These are phyloP conservation scores for Fusarium denticulatum DNA, from an alignment of 2,329 filamentous ascomycete species.

Conservation along the genomic window DNA sequence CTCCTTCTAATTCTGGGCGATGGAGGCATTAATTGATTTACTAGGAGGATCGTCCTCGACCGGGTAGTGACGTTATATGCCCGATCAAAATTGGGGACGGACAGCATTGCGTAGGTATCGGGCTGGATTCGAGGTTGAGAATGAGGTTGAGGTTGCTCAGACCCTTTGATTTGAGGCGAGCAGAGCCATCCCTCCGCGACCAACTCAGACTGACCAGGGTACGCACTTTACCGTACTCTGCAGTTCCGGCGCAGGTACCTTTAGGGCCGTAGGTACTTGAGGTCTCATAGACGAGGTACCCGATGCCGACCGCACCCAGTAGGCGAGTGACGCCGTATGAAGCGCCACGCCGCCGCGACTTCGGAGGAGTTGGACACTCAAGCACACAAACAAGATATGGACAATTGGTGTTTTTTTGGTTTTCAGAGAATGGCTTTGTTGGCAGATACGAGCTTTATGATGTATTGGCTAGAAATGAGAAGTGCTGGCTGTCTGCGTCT, in stretches of 20 bases:
- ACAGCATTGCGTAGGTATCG: background rate
- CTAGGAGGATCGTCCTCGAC: background rate
- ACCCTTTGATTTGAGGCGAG: slow-evolving; percentile 19
- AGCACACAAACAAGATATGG: background rate
- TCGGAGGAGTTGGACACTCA: slow-evolving; percentile 17
- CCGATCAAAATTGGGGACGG: slow-evolving; percentile 11
- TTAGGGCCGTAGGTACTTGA: slow-evolving; percentile 24
- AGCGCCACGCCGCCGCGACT: slow-evolving; percentile 42
- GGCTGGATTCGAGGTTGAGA: slow-evolving; percentile 19
- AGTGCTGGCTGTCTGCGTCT: background rate
- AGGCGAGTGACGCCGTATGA: slow-evolving; percentile 40
- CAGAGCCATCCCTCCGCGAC: background rate
- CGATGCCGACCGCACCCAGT: slow-evolving; percentile 7
- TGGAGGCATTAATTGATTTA: background rate
- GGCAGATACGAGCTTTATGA: background rate
- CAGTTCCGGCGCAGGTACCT: slow-evolving; percentile 14
- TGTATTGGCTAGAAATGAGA: background rate
- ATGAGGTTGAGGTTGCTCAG: slow-evolving; percentile 27
- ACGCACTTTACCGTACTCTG: background rate
- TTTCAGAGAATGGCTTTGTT: background rate
- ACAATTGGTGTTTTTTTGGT: background rate
- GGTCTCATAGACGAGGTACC: slow-evolving; percentile 10
- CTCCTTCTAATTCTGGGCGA: slow-evolving; percentile 4
- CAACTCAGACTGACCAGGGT: slow-evolving; percentile 1
- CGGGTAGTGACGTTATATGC: slow-evolving; percentile 25